A percentile compares a stretch with the other conserved stretches of the same genome.
Conservation (phyloP, 2,329 filamentous ascomycete genomes). For the Xylaria sp. region DNA sequence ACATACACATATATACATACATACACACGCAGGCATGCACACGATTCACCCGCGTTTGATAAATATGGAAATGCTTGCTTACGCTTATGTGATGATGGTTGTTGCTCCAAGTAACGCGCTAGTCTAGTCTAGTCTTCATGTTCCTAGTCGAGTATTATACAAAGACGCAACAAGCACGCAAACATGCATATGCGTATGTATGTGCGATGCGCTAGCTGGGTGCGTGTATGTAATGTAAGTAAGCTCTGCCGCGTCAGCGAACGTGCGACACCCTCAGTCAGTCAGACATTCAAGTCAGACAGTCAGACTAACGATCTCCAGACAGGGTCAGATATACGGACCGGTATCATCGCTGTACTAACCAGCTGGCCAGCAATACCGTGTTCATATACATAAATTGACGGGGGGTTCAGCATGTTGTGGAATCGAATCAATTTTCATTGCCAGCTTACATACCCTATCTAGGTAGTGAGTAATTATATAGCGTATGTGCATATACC, state of each 20-base stretch:
- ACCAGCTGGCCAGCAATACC: too few species aligned
- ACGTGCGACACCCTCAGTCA: not conserved
- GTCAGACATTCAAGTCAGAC: too few species aligned
- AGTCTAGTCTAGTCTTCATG: not conserved
- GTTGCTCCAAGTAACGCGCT: not conserved
- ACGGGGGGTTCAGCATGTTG: not conserved
- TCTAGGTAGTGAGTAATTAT: too few species aligned
- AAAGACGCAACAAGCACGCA: not conserved
- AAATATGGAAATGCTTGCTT: constrained; percentile 26
- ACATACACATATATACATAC: too few species aligned
- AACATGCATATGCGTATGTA: not conserved
- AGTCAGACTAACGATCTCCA: not conserved
- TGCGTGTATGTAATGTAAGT: too few species aligned
- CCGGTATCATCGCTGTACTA: constrained; percentile 5
- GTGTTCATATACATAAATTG: not conserved
- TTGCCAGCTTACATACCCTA: too few species aligned
- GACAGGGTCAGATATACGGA: constrained; percentile 1
- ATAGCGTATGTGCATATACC: too few species aligned
- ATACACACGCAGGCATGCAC: too few species aligned
- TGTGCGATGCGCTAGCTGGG: too few species aligned
- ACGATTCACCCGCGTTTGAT: not conserved
- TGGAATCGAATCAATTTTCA: constrained; percentile 9
- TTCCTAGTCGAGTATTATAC: too few species aligned
- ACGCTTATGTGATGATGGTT: constrained; percentile 13
- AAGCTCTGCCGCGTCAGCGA: constrained; percentile 21